Evolutionary conservation across 495 filamentous ascomycete species (phyloP).

Genomic region (Chaetomium fimeti): DNA sequence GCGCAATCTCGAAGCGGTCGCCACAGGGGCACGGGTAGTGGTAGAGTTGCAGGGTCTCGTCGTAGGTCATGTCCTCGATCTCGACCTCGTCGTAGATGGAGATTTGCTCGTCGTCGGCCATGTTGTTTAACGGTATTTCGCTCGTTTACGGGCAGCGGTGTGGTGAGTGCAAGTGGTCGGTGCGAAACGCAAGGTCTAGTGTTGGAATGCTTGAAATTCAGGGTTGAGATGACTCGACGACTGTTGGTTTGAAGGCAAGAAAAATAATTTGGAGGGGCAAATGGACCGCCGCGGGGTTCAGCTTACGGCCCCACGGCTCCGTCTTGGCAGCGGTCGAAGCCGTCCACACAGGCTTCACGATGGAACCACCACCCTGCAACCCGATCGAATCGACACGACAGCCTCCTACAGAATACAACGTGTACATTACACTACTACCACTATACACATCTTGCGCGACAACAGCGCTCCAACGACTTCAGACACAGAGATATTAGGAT

Average conservation of each 20-base stretch:
- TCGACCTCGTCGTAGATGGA: conserved; percentile 98
- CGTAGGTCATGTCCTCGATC: conserved; percentile 98
- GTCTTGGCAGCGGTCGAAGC: neutral
- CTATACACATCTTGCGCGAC: conserved; percentile 5
- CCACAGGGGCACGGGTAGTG: conserved; percentile 96
- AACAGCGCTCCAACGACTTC: neutral
- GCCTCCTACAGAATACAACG: conserved; percentile 11
- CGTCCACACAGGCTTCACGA: neutral
- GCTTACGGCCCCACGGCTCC: neutral
- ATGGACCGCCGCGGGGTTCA: conserved; percentile 1
- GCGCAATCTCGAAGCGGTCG: conserved; percentile 91
- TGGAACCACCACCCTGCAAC: neutral
- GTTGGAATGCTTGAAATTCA: too few species aligned
- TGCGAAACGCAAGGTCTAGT: too few species aligned
- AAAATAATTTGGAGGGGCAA: conserved; percentile 34
- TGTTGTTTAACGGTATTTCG: conserved; percentile 33
- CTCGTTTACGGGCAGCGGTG: neutral
- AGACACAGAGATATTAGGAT: conserved; percentile 20
- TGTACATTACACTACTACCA: conserved; percentile 2
- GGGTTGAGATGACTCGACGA: neutral
- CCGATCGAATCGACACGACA: neutral
- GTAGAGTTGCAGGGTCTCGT: conserved; percentile 78
- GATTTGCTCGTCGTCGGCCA: conserved; percentile 64
- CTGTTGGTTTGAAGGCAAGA: neutral
- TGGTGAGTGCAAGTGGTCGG: too few species aligned